These are phyloP conservation scores for Trichoderma erinaceum DNA, from an alignment of 495 filamentous ascomycete genomes.

Conservation along the genomic window DNA sequence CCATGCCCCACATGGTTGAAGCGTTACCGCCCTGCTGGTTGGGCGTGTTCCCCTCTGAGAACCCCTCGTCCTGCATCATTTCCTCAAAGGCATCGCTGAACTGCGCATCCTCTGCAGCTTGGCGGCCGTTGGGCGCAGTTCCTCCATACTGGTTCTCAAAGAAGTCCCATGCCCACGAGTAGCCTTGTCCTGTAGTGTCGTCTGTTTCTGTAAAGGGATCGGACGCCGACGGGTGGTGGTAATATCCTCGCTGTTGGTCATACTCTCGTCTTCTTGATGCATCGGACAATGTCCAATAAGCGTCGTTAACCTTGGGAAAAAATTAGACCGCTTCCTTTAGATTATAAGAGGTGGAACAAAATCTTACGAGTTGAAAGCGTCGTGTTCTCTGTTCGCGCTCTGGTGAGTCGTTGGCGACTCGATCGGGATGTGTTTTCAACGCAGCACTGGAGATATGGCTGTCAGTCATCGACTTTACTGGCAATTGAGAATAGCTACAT, in stretches of 20 bases:
- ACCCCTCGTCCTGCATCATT: slow-evolving; percentile 91
- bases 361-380: slow-evolving; percentile 87
- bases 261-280: slow-evolving; percentile 86
- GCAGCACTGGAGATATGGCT: slow-evolving; percentile 57
- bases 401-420: slow-evolving; percentile 76
- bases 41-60: slow-evolving; percentile 54
- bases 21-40: slow-evolving; percentile 40
- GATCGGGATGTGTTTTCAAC: slow-evolving; percentile 89
- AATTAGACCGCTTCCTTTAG: no score
- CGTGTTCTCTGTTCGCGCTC: slow-evolving; percentile 77
- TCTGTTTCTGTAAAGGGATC: slow-evolving; percentile 56
- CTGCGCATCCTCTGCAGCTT: slow-evolving; percentile 58
- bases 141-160: slow-evolving; percentile 31
- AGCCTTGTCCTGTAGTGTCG: slow-evolving; percentile 20
- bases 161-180: slow-evolving; percentile 47
- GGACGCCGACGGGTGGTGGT: slow-evolving; percentile 17
- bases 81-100: slow-evolving; percentile 94
- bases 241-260: slow-evolving; percentile 59
- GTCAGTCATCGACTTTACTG: not conserved
- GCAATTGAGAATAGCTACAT: not conserved
- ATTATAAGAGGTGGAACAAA: no score
- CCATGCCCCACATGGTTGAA: slow-evolving; percentile 74
- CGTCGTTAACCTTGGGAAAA: no score
- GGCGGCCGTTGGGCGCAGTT: slow-evolving; percentile 23
- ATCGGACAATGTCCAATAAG: no score